phyloP scores from a whole-genome alignment of 2,329 filamentous ascomycete species.

The Colletotrichum liaoningense region DNA sequence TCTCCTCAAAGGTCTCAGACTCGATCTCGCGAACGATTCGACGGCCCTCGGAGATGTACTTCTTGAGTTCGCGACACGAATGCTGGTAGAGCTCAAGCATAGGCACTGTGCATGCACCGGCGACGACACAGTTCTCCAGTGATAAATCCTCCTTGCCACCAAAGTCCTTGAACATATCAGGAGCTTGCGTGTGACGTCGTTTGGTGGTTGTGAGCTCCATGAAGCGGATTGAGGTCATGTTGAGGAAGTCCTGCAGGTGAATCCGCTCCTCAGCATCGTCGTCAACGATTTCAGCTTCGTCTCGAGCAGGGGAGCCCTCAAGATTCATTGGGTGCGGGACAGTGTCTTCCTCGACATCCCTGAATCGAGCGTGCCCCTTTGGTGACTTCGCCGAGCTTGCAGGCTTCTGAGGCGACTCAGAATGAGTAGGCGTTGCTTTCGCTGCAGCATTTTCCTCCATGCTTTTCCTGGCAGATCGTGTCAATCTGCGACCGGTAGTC shows the following conservation, averaged over 20 bases:
- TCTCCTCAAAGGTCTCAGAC: constrained; percentile 86
- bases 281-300: constrained; percentile 55
- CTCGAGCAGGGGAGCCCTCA: constrained; percentile 52
- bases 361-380: constrained; percentile 65
- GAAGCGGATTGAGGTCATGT: constrained; percentile 96
- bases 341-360: constrained; percentile 61
- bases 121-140: constrained; percentile 84
- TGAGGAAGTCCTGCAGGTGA: constrained; percentile 90
- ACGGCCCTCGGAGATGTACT: constrained; percentile 93
- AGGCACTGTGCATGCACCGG: constrained; percentile 89
- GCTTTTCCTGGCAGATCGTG: constrained; percentile 60
- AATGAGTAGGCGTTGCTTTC: constrained; percentile 54
- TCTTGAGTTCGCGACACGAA: constrained; percentile 94
- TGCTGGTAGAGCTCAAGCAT: constrained; percentile 97
- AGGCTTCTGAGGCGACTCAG: constrained; percentile 60
- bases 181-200: constrained; percentile 83
- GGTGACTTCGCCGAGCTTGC: constrained; percentile 63
- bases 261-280: constrained; percentile 73
- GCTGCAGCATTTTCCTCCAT: constrained; percentile 52
- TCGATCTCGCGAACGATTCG: constrained; percentile 93
- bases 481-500: constrained; percentile 69
- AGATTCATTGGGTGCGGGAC: constrained; percentile 55
- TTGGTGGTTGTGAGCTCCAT: constrained; percentile 99
- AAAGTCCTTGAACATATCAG: constrained; percentile 57
- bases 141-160: constrained; percentile 63